Evolutionary conservation across 306 rosid species (phyloP), one percentile per base, ranked within the genome.

Genomic region (Sicyos baderoa): DNA sequence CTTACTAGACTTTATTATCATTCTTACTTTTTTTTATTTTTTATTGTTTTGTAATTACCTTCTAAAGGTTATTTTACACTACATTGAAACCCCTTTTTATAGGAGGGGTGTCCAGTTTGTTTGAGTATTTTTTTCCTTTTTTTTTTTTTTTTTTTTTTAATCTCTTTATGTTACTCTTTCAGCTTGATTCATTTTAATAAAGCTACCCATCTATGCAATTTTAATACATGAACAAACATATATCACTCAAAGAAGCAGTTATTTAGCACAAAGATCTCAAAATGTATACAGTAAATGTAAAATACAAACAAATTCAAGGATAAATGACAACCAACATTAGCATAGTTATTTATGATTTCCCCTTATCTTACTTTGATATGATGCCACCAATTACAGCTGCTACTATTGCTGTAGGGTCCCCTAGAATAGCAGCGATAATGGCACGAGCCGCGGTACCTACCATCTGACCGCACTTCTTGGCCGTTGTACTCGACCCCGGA

Each of bases 321-420:
- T 47, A 21, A 37, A 13, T 21, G 29, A 63, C 4, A 45, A 1
- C 54, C 54, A 65, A 42, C 70, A 42, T 37, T 35, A 40, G 52
- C 70, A 42, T 63, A 29, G 11, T 63, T 42, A 22, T 40, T 17
- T 62, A 4, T 61, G 25, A 13, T 27, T 58, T 58, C 12, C 27
- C 23, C 49, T 35, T 22, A 22, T 66, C 5, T 66, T 49, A 67
- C 21, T 15, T 48, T 22, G 85, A 79, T n/a, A 84, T 75, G 70
- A 84, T 68, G 15, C 80, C 80, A 1, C 77, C 80, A 56, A 84
- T 29, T 2, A 76, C 88, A 9, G 84, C 80, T 3, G 80, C 84
- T 29, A 81, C 77, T 9, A 84, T 44, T 21, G 86, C 86, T 18
- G 84, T 76, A 25, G 88, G 86, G 74, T 84, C 86, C 51, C 88